Evolutionary conservation across 2,329 filamentous ascomycete genomes (phyloP), one percentile per base, ranked within the genome.

Genomic region (Delphinella strobiligena): DNA sequence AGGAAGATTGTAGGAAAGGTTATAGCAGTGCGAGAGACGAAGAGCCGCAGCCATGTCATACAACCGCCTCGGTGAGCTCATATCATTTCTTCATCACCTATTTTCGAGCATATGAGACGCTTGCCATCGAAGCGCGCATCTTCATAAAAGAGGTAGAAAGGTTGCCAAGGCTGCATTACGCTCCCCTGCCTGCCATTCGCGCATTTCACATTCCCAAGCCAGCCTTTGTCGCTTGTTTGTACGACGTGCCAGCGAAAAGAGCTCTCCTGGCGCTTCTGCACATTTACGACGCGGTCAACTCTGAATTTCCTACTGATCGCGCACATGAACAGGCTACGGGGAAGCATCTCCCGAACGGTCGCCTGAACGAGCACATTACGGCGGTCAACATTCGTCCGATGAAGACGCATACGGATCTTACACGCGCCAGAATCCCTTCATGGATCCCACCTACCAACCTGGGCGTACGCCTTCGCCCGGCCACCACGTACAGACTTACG

Each of bases 401-500:
- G 47, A 54, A 19, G 50, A 52, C 34, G 43, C 49, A 22, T 52
- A 50, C 38, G 42, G 47, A 30, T 40, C 45, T 7, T 43, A 50
- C 35, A 40, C 48, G 14, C 47, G 49, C 33, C 7, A 12, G 7
- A 52, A 55, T 32, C 53, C 53, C 4, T 56, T 56, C 50, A 68
- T 77, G 69, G 66, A 74, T 50, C 69, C 71, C 41, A 71, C 68
- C 49, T 54, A 58, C 37, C 51, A 52, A 72, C 59, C 59, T 54
- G 56, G 67, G 58, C 75, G 80, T 49, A 76, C 82, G 41, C 83
- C 84, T 38, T 91, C 85, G 34, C 84, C 85, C 24, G 80, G 77
- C 36, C 80, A 84, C 49, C 82, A 81, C 19, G 64, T 81, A 12
- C 75, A 80, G 51, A 75, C 79, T 48, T 93, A 94, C 59, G 83